Conservation (phyloP, 1,284 basidiomycete genomes). For the Cutaneotrichosporon cyanovorans region DNA sequence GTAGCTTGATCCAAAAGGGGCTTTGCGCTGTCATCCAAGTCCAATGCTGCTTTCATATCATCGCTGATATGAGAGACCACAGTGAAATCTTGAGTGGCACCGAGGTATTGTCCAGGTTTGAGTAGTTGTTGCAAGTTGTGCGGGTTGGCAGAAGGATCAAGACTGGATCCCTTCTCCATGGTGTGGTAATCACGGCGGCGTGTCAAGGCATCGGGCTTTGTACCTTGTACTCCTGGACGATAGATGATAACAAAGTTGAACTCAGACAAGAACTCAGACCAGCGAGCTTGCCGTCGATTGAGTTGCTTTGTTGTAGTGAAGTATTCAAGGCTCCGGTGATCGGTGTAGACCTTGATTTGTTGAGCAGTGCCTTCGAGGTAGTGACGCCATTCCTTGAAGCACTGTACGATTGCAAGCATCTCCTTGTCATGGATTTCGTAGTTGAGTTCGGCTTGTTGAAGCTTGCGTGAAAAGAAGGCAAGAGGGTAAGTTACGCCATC, state of each 20-base stretch:
- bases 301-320: conserved; percentile 44
- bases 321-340: conserved; percentile 50
- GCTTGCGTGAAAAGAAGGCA: conserved; percentile 38
- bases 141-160: neutral
- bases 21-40: too few species aligned
- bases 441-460: conserved; percentile 43
- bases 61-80: neutral
- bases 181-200: conserved; percentile 40
- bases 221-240: conserved; percentile 41
- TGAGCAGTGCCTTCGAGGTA: conserved; percentile 37
- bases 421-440: conserved; percentile 52
- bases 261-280: conserved; percentile 41
- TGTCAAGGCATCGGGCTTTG: conserved; percentile 45
- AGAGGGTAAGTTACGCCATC: conserved; percentile 39
- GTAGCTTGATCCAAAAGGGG: too few species aligned
- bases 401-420: conserved; percentile 47
- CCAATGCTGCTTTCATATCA: neutral
- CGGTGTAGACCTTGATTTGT: conserved; percentile 38
- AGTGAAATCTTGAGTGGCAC: neutral
- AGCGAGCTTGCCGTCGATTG: conserved; percentile 47
- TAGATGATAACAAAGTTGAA: conserved; percentile 47
- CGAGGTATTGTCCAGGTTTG: neutral
- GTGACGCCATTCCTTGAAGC: conserved; percentile 46
- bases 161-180: neutral
- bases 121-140: neutral